Evolutionary conservation across 805 yeast genomes (phyloP).

Genomic region (Candida chilensis): DNA sequence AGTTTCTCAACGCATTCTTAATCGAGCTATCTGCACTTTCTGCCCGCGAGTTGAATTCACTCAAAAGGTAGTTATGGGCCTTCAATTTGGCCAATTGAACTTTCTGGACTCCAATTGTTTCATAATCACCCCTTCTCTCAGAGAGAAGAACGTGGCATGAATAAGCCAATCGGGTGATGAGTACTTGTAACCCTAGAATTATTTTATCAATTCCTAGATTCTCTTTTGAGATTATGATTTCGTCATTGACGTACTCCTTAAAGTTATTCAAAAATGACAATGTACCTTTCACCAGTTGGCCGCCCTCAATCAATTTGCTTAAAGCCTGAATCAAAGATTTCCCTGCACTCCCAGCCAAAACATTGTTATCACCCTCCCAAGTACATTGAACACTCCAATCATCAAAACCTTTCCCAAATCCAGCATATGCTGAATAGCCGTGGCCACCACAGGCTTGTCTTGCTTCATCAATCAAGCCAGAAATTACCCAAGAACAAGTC

Average conservation of each 20-base stretch:
- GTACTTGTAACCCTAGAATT: too few relatives aligned
- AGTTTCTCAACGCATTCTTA: slow-evolving; percentile 11
- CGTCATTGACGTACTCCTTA: not conserved
- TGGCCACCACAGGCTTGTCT: slow-evolving; percentile 41
- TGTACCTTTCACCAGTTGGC: slow-evolving; percentile 22
- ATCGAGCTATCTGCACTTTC: slow-evolving; percentile 5
- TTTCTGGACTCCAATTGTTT: slow-evolving; percentile 23
- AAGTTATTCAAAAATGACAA: slow-evolving; percentile 18
- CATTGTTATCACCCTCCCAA: slow-evolving; percentile 42
- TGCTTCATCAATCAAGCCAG: slow-evolving; percentile 27
- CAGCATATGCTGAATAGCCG: slow-evolving; percentile 34
- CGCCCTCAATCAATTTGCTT: slow-evolving; percentile 15
- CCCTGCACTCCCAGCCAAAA: slow-evolving; percentile 30
- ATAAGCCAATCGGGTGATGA: slow-evolving; percentile 22
- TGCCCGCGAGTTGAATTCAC: slow-evolving; percentile 10
- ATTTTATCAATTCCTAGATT: too few relatives aligned
- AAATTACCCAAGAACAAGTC: slow-evolving; percentile 33
- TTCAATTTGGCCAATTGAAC: slow-evolving; percentile 30
- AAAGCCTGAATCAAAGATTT: slow-evolving; percentile 24
- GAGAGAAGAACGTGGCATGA: slow-evolving; percentile 16
- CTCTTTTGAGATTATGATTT: too few relatives aligned
- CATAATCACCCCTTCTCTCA: slow-evolving; percentile 18
- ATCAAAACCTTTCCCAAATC: slow-evolving; percentile 32
- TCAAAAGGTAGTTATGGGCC: slow-evolving; percentile 31
- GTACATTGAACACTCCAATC: slow-evolving; percentile 41